Evolutionary conservation across 2,329 filamentous ascomycete species (phyloP).

Genomic region (Knoxdaviesia capensis): DNA sequence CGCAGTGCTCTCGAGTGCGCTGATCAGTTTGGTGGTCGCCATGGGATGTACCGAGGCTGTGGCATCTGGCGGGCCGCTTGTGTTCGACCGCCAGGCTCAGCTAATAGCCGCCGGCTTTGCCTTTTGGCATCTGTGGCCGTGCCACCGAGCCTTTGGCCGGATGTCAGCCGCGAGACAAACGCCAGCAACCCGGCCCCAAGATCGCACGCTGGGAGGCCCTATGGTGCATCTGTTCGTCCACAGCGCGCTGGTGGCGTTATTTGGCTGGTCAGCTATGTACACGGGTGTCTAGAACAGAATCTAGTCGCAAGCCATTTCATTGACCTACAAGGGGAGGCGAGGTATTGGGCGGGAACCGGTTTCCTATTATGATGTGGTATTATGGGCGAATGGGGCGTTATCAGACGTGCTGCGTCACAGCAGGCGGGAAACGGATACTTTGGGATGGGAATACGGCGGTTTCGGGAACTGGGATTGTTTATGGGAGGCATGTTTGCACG

Average conservation of each 20-base stretch:
- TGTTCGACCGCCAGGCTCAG: slow-evolving; percentile 12
- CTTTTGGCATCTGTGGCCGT: slow-evolving; percentile 28
- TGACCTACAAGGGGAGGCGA: no score
- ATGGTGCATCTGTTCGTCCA: slow-evolving; percentile 23
- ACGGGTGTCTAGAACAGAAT: no score
- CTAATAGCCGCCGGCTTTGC: slow-evolving; percentile 19
- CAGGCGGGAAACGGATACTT: no score
- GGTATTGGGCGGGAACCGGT: no score
- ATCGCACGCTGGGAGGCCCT: slow-evolving; percentile 22
- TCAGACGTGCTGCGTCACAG: no score
- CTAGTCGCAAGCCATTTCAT: no score
- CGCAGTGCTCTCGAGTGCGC: slow-evolving; percentile 21
- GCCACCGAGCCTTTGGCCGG: slow-evolving; percentile 18
- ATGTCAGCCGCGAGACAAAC: slow-evolving; percentile 8
- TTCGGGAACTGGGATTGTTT: no score
- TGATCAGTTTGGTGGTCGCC: slow-evolving; percentile 19
- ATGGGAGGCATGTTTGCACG: no score
- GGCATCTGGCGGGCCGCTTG: slow-evolving; percentile 4
- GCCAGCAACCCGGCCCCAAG: slow-evolving; percentile 1
- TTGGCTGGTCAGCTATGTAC: slow-evolving; percentile 8
- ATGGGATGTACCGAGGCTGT: slow-evolving; percentile 1
- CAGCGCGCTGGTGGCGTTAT: slow-evolving; percentile 14
- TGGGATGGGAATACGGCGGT: no score
- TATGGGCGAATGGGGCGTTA: no score
- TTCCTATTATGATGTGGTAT: no score